Base-by-base conservation (phyloP, 331 rosid genomes). In the Phaseolus coccineus region DNA sequence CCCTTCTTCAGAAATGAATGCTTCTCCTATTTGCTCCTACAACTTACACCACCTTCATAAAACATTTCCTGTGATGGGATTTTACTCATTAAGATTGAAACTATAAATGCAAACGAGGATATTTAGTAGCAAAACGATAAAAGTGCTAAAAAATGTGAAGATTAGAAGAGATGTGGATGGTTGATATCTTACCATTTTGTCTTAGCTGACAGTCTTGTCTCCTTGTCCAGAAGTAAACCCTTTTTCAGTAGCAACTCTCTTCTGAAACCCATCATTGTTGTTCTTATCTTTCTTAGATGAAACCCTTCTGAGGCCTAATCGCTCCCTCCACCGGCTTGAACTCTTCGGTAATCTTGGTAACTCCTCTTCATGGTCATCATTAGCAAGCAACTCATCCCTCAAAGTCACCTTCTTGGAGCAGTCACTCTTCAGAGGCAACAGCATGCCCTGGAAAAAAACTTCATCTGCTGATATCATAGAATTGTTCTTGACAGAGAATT, bases 391-490 rank as follows among this genome's bases (percentile, higher is more conserved):
- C 64, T 94, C 97, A 77, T 94, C 98, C 80, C 97, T 93, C 52
- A 93, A 39, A 71, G 98, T 93, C 47, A 80, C 90, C 83, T 86
- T 95, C 70, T 86, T 86, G 70, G 81, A 64, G 59, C 80, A 69
- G 61, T 82, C 80, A 31, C 76, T 86, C 87, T 87, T 87, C 40
- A 80, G 50, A 15, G 99, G 99, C 87, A 96, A 47, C 88, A 96
- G 27, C 97, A 77, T 85, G 63, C 99, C 99, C 55, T 93, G 77
- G 73, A 71, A 96, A 77, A 96, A 87, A 0, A 81, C 88, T 75
- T 96, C 94, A 80, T 96, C 99, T 13, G 99, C 99, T 3, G 98
- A 31, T 55, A 80, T 90, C 99, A 93, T 91, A 2, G 81, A 44
- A 47, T 88, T 78, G 82, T 93, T 86, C 70, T 91, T 86, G 19